Evolutionary conservation across 2,329 filamentous ascomycete species (phyloP).

Genomic region (Ascochyta lentis): DNA sequence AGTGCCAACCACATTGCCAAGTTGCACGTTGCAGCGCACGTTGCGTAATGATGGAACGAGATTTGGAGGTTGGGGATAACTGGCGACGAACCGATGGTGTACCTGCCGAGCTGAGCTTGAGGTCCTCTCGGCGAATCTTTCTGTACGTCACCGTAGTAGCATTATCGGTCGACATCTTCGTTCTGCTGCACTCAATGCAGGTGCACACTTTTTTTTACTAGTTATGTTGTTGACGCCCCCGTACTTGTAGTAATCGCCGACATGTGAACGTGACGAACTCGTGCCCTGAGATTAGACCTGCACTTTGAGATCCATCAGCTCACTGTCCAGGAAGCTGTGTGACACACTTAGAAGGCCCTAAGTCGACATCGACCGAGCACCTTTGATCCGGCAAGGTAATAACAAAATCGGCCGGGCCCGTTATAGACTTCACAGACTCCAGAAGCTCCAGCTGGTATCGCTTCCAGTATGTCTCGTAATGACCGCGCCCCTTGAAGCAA

Average conservation of each 20-base stretch:
- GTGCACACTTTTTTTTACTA: not conserved
- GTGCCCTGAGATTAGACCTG: not conserved
- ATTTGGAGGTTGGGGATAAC: constrained; percentile 10
- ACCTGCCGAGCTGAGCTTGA: constrained; percentile 20
- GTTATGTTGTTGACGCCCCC: not conserved
- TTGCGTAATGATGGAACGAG: constrained; percentile 12
- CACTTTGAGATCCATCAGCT: not conserved
- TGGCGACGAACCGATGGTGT: constrained; percentile 13
- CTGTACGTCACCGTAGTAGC: constrained; percentile 5
- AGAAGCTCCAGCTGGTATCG: constrained; percentile 18
- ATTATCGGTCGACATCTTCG: not conserved
- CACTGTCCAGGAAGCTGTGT: constrained; percentile 15
- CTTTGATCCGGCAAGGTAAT: constrained; percentile 25
- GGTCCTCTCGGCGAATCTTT: constrained; percentile 7
- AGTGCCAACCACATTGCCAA: constrained; percentile 15
- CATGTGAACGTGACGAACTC: not conserved
- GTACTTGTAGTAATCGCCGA: not conserved
- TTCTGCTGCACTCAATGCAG: not conserved
- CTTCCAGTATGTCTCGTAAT: constrained; percentile 23
- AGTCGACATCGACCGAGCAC: constrained; percentile 19
- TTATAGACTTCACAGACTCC: constrained; percentile 21
- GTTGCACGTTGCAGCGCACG: constrained; percentile 15
- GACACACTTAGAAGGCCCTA: constrained; percentile 20
- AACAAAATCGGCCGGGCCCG: constrained; percentile 21
- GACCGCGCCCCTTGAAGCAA: constrained; percentile 9